Evolutionary conservation across 1,139 yeast species (phyloP).

Genomic region (Scheffersomyces titani): DNA sequence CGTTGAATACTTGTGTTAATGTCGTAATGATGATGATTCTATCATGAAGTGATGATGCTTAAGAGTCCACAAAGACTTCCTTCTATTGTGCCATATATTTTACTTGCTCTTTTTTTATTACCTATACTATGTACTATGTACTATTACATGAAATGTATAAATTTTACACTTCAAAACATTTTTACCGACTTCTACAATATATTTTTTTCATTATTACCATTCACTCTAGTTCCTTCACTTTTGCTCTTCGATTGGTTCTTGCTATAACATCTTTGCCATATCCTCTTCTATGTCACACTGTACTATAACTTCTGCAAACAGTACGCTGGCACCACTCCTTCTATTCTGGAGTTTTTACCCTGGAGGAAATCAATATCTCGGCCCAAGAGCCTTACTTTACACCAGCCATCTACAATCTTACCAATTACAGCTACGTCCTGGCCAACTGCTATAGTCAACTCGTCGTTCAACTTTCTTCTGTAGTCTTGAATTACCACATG

Average conservation of each 20-base stretch:
- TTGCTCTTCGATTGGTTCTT: neutral
- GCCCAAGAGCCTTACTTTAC: slow-evolving; percentile 22
- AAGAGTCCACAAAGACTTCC: neutral
- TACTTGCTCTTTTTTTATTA: neutral
- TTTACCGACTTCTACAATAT: too few species aligned
- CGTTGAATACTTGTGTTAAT: neutral
- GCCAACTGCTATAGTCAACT: slow-evolving; percentile 32
- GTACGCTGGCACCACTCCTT: slow-evolving; percentile 38
- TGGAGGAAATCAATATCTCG: slow-evolving; percentile 5
- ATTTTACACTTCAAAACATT: neutral
- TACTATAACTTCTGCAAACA: slow-evolving; percentile 24
- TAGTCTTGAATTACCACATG: slow-evolving; percentile 29
- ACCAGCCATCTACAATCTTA: slow-evolving; percentile 45
- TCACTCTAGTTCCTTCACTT: neutral
- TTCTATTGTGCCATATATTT: neutral
- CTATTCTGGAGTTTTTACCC: slow-evolving; percentile 5
- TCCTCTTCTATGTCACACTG: neutral
- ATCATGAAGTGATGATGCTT: neutral
- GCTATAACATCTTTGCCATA: neutral
- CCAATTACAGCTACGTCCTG: slow-evolving; percentile 29
- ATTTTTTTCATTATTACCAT: neutral
- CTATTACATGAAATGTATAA: neutral
- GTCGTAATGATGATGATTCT: neutral
- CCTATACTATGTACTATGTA: neutral
- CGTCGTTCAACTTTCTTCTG: slow-evolving; percentile 33